Base-by-base conservation (phyloP, 176 grass and related monocot genomes). In the Carex littledalei region DNA sequence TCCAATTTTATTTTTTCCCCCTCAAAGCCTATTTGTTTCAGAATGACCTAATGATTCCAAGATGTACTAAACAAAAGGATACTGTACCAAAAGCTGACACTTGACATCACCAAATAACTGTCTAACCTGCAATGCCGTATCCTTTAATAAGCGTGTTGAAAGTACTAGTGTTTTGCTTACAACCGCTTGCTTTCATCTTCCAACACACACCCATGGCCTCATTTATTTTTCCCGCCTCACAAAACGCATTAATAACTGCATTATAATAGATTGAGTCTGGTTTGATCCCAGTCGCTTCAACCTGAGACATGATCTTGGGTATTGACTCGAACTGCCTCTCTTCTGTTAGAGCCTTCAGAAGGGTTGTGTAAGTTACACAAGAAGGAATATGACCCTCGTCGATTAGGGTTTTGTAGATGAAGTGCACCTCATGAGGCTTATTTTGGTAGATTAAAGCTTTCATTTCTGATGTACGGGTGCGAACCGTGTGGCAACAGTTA, bases 71-170 rank as follows among this genome's bases (percentile, higher is more conserved):
- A 69, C 32, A 29, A 17, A 17, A 7, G 13, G 52, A 56, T 78
- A 78, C 13, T 57, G 39, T 50, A 78, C 24, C 50, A 78, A 55
- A 78, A 56, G 6, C 74, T 78, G 24, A 32, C 26, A 31, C n/a
- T 78, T 56, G 74, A 15, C 52, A 57, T 78, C 20, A 78, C 14
- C 14, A 31, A 56, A 63, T 64, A 47, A 65, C 39, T 65, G 61
- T 55, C 39, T 83, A 10, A 83, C 81, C 91, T 24, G 86, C 85
- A 53, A 98, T 90, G 56, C 93, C 93, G 50, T 90, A 95, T 6
- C 95, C 95, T 89, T 98, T 98, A 85, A 98, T 94, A 75, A 98
- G 87, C 37, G 91, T 98, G 84, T 98, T 98, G 87, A 98, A 95
- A 59, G 95, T 98, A 86, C 91, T 95, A 58, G 79, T 84, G 11